Base-by-base conservation (phyloP, 768 basidiomycete species). In the Crepidotus variabilis region DNA sequence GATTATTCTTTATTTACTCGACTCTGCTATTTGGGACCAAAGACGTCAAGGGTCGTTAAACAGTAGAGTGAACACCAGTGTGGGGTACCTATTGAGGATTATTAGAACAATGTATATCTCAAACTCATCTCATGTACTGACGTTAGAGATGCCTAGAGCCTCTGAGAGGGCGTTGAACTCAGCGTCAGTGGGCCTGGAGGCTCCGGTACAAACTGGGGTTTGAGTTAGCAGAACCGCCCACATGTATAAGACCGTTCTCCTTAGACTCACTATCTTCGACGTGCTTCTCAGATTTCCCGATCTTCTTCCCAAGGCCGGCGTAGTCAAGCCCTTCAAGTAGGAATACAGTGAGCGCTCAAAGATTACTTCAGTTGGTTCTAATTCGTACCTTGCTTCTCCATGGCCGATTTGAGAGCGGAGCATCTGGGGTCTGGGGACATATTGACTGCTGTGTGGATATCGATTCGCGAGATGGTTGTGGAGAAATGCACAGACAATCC, bases 371-470 rank as follows among this genome's bases (percentile, higher is more conserved):
- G 18, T 51, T 36, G 18, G 24, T 11, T 43, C 39, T 14, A 5
- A 4, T 43, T 20, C 69, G n/a, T 55, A 87, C 87, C 81, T 59
- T 76, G 72, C 62, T 65, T 71, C 1, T 62, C 51, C 72, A 81
- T 75, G 11, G 85, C 86, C 24, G 71, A 71, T 60, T 72, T 73
- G 62, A 90, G 73, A 48, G 85, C 86, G 61, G 76, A 61, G 70
- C 88, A 89, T 65, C 77, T 78, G 9, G 80, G 80, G 71, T 77
- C 73, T 54, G 79, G 72, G 49, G 80, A 70, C 79, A 80, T 84
- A 55, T 56, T 68, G 58, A 55, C 51, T 24, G 51, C 57, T 24
- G 57, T 49, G 32, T 45, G 36, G 10, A 53, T 52, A 43, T 23
- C 36, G 55, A 51, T 51, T 22, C 22, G 28, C 8, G 28, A 28